Evolutionary conservation across 495 filamentous ascomycete species (phyloP), one percentile per base, ranked within the genome.

Genomic region (Xylaria bambusicola): DNA sequence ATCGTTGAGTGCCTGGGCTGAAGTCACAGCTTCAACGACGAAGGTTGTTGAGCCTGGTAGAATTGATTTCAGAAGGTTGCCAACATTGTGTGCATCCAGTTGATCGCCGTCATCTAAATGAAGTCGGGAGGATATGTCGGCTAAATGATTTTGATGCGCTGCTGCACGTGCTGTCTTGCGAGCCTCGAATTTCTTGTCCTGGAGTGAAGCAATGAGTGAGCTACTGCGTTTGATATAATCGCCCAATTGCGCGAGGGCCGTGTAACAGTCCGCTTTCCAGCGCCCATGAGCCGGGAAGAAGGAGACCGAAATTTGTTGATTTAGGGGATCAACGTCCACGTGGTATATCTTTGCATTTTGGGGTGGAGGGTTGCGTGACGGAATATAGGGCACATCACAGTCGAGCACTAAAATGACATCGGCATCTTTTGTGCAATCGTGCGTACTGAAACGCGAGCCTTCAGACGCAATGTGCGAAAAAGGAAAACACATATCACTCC

Each of bases 401-500:
- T 92, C 88, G n/a, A 88, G 76, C 0, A 91, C 78, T 17, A 92
- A 63, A 53, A 92, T 90, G n/a, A 90, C 75, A 62, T 92, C 88
- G 0, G 89, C 86, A 6, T 83, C 83, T 48, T 74, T 77, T 56
- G 89, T 86, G 18, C 74, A 73, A 3, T 89, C 86, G 49, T 91
- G 85, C 0, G 80, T 72, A 6, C 87, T 85, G 57, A 85, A 90
- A 27, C 81, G 80, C 50, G 89, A 66, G 5, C 89, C 86, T 31
- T 90, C 69, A 61, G 80, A 88, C 6, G 75, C 84, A 0, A 78
- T 76, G 61, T 90, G 87, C 38, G 85, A 72, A 4, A 80, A 84
- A 2, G 89, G 89, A 69, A 92, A 92, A 65, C 86, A 89, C 87
- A 92, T 84, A 69, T 92, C 88, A 62, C 85, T 84, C 18, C 87